Base-by-base conservation (phyloP, 441 rosid species). In the Codiaeum variegatum region DNA sequence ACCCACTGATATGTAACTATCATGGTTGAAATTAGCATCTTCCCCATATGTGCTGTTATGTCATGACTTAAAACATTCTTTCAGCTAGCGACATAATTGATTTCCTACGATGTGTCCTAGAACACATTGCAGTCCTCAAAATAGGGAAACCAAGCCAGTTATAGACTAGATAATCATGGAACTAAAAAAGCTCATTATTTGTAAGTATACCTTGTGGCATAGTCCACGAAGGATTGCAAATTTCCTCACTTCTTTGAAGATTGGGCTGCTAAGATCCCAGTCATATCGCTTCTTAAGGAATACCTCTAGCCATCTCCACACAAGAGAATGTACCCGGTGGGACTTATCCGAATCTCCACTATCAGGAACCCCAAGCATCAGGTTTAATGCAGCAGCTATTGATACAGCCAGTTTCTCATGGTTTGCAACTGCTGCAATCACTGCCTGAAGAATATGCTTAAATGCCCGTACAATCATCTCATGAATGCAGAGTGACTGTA, bases 391-490 rank as follows among this genome's bases (percentile, higher is more conserved):
- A 66, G 92, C 86, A 72, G 92, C 86, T 68, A 88, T 78, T 66
- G 85, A 80, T 18, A 51, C 77, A 70, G 94, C 81, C 73, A 90
- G 62, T 72, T 84, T 84, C 28, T 73, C 80, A 61, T 77, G 62
- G 64, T 78, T 72, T 55, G 72, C 67, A 42, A 77, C 85, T 46
- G 86, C 82, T 52, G 89, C 85, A 69, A 86, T 75, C 62, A 90
- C 88, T 52, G 88, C 87, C 81, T 74, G 85, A 49, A 88, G 82
- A 61, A 83, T 65, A 36, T 86, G 89, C 86, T 90, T 89, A 82
- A 86, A 90, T 61, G 92, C 94, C 75, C 92, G 85, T 66, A 85
- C 76, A 44, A 90, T 78, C 94, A 88, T 90, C 85, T 90, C 94
- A 75, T 88, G 90, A 73, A 88, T 84, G 77, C 94, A 90, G 70